Percentiles rank a stretch among this genome's conserved stretches.
phyloP scores from a whole-genome alignment of 164 flowering plant species.

The Magnolia changhungtana region DNA sequence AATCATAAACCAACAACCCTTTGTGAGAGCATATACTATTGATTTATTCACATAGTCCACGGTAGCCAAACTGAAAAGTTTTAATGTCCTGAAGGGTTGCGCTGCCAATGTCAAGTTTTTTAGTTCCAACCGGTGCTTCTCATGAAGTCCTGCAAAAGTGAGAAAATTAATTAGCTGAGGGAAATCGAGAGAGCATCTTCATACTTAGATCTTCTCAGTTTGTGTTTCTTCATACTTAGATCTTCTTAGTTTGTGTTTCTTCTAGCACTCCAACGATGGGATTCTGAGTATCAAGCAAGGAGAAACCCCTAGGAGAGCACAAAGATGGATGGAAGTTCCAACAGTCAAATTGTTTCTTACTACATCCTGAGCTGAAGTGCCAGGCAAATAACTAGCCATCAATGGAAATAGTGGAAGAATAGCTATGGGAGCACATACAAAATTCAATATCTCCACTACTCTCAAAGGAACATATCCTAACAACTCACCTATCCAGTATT shows the following conservation, averaged over 20 bases:
- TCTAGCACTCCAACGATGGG: too few species aligned
- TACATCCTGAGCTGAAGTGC: too few species aligned
- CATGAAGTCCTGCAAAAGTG: conserved; percentile 45
- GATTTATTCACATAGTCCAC: conserved; percentile 43
- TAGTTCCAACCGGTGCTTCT: conserved; percentile 57
- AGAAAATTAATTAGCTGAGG: not conserved
- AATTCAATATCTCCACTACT: too few species aligned
- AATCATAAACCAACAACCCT: conserved; percentile 64
- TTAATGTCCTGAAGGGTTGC: conserved; percentile 68
- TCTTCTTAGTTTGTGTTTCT: not conserved
- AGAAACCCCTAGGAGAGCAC: not conserved
- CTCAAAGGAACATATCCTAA: too few species aligned
- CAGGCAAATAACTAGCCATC: too few species aligned
- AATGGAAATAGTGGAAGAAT: too few species aligned
- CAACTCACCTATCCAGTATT: too few species aligned
- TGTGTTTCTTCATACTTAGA: not conserved
- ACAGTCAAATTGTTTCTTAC: too few species aligned
- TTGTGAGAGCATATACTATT: conserved; percentile 52
- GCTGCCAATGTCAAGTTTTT: conserved; percentile 61
- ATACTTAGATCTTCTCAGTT: not conserved
- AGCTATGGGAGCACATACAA: too few species aligned
- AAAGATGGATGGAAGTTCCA: not conserved
- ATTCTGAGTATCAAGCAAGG: not conserved
- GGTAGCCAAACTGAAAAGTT: conserved; percentile 54
- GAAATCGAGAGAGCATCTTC: not conserved